These are phyloP conservation scores for Sophora flavescens DNA, from an alignment of 306 rosid genomes.

Conservation along the genomic window DNA sequence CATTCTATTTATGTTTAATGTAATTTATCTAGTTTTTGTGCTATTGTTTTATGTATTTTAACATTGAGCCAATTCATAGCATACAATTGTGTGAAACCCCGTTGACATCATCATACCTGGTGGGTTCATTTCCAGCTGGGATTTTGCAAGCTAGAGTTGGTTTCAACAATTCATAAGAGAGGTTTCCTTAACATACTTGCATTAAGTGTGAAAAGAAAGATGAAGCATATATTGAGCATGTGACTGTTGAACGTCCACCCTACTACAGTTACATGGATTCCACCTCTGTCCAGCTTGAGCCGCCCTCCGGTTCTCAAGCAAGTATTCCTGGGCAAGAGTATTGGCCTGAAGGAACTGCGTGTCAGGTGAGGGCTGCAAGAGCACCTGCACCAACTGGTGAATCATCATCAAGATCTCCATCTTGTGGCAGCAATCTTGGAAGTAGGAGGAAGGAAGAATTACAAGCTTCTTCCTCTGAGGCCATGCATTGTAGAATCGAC, in stretches of 20 bases:
- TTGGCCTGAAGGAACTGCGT: conserved; percentile 98
- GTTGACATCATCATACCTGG: conserved; percentile 67
- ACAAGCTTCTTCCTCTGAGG: conserved; percentile 58
- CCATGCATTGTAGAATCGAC: conserved; percentile 44
- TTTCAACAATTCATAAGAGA: conserved; percentile 50
- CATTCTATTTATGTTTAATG: neutral
- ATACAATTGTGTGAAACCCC: conserved; percentile 36
- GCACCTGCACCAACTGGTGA: conserved; percentile 84
- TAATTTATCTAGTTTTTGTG: neutral
- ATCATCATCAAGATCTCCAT: conserved; percentile 85
- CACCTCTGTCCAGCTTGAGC: conserved; percentile 94
- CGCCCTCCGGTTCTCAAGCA: conserved; percentile 97
- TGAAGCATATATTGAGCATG: conserved; percentile 60
- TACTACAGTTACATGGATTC: conserved; percentile 84
- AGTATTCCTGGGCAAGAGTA: conserved; percentile 85
- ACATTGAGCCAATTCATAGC: conserved; percentile 42
- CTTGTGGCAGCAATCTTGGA: conserved; percentile 88
- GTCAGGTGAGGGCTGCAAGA: conserved; percentile 79
- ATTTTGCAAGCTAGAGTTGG: conserved; percentile 62
- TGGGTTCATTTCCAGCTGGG: conserved; percentile 67
- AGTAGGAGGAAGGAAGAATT: conserved; percentile 87
- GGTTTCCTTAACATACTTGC: conserved; percentile 56
- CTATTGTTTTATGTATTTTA: conserved; percentile 18
- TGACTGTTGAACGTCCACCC: conserved; percentile 83
- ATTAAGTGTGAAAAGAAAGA: conserved; percentile 81